These are phyloP conservation scores for Chaetomium cochliodes DNA, from an alignment of 495 filamentous ascomycete genomes.

Conservation along the genomic window DNA sequence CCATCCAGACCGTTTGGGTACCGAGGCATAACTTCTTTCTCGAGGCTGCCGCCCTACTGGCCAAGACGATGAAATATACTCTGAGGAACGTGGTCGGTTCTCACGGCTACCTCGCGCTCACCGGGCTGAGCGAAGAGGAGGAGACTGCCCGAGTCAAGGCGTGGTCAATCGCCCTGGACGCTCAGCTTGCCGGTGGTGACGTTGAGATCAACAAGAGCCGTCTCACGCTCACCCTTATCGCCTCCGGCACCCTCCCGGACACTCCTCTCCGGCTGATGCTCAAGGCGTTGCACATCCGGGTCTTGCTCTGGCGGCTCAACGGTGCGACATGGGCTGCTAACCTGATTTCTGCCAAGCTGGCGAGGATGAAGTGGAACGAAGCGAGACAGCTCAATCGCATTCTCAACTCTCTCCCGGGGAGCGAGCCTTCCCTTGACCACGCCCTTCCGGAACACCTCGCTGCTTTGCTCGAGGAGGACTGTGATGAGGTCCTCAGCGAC, in stretches of 20 bases:
- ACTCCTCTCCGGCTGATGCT: slow-evolving; percentile 86
- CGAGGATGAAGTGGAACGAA: slow-evolving; percentile 75
- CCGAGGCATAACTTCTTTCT: slow-evolving; percentile 81
- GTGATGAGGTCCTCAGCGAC: slow-evolving; percentile 74
- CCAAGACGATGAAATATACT: slow-evolving; percentile 78
- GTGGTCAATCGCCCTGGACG: slow-evolving; percentile 92
- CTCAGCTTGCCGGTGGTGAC: slow-evolving; percentile 92
- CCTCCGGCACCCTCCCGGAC: slow-evolving; percentile 80
- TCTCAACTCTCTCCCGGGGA: slow-evolving; percentile 49
- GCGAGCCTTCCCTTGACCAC: slow-evolving; percentile 54
- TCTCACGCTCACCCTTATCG: slow-evolving; percentile 81
- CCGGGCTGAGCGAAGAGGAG: slow-evolving; percentile 78
- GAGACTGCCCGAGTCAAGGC: slow-evolving; percentile 86
- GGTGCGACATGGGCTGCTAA: slow-evolving; percentile 39
- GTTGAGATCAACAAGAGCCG: slow-evolving; percentile 84
- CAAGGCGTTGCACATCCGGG: slow-evolving; percentile 85
- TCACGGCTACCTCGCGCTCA: slow-evolving; percentile 70
- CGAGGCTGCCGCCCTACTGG: slow-evolving; percentile 74
- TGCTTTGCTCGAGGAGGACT: slow-evolving; percentile 69
- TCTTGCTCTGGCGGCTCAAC: slow-evolving; percentile 76
- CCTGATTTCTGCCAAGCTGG: slow-evolving; percentile 58
- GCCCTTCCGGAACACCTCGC: slow-evolving; percentile 73
- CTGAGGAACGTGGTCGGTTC: slow-evolving; percentile 75
- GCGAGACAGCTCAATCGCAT: slow-evolving; percentile 65
- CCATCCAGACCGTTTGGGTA: slow-evolving; percentile 92